Evolutionary conservation across 192 early-diverging fungal genomes (phyloP), one percentile per base, ranked within the genome.

Genomic region (Nowakowskiella sp.): DNA sequence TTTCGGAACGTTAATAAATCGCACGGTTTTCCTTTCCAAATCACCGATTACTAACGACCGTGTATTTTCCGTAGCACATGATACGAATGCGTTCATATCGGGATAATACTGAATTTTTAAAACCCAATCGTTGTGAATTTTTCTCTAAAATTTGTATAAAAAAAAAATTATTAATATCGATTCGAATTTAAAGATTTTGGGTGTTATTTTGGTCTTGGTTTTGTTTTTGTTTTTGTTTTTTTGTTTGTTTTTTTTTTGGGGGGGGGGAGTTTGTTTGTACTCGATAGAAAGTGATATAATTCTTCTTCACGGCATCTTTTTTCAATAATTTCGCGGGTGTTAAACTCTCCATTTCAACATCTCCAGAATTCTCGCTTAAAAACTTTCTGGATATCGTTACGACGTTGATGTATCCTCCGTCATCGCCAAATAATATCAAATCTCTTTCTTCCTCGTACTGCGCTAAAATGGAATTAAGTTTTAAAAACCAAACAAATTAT

Each of bases 101-200:
- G 42, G 61, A 33, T 71, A 76, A 44, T 76, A 82, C 44, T 78
- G 74, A 1, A 82, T 71, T 49, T 71, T 71, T 21, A 74, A 55
- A 16, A 81, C 73, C 80, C 80, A 82, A 45, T 78, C 78, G 30
- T 70, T 78, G 65, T 82, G 80, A 3, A 81, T 59, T 65, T 81
- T 80, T 44, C 73, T 33, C 69, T 72, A 27, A 21, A 6, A 31
- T 13, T 39, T n/a, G n/a, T 7, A 60, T 10, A 24, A 10, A 25
- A 62, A 21, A 21, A 62, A 61, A 13, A 4, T 10, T 28, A 60
- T 22, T 57, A n/a, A n/a, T n/a, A n/a, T n/a, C n/a, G n/a, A n/a
- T n/a, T n/a, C n/a, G n/a, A n/a, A n/a, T n/a, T n/a, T n/a, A n/a
- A n/a, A n/a, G n/a, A n/a, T n/a, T n/a, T 23, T 19, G 4, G 29